Evolutionary conservation across 2,329 filamentous ascomycete species (phyloP).

Genomic region (Colletotrichum siamense): DNA sequence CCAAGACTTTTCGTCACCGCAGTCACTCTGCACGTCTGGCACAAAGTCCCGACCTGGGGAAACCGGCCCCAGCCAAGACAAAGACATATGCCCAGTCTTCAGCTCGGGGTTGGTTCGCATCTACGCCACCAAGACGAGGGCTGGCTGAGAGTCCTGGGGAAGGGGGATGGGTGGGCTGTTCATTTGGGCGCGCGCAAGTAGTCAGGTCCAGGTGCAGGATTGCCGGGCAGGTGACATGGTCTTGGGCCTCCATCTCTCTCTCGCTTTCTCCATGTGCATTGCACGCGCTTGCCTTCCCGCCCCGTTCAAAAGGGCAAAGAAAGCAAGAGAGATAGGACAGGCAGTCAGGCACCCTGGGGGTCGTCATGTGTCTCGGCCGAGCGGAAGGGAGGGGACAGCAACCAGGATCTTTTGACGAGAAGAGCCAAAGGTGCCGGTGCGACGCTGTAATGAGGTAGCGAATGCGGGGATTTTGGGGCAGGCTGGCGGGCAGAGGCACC

Average conservation of each 20-base stretch:
- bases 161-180: not conserved
- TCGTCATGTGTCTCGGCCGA: constrained; percentile 1
- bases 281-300: not conserved
- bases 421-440: not conserved
- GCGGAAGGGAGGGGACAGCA: not conserved
- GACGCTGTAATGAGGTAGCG: not conserved
- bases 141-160: not conserved
- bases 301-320: not conserved
- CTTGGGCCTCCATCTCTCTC: not conserved
- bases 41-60: not conserved
- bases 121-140: not conserved
- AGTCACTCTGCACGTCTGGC: not conserved
- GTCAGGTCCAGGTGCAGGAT: not conserved
- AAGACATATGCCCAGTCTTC: not conserved
- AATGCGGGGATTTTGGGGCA: not conserved
- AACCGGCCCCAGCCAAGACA: not conserved
- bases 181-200: not conserved
- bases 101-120: not conserved
- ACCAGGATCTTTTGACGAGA: not conserved
- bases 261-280: not conserved
- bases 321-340: not conserved
- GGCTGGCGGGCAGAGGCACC: not conserved
- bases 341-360: not conserved
- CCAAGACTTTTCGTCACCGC: not conserved
- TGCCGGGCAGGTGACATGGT: not conserved